phyloP scores from a whole-genome alignment of 768 basidiomycete species.

The Macrolepiota albuminosa region DNA sequence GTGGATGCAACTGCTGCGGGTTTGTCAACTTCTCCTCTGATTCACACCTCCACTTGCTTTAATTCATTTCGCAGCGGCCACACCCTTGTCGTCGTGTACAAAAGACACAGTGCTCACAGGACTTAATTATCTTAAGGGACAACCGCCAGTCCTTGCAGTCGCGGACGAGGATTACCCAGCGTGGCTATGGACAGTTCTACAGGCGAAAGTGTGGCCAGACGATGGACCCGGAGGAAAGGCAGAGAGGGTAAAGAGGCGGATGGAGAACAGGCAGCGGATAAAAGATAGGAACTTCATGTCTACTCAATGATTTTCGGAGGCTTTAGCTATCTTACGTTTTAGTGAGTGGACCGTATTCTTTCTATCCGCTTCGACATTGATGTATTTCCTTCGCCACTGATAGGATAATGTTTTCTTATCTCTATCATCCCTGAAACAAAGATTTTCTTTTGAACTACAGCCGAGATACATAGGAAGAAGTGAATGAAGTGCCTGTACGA shows the following conservation, averaged over 20 bases:
- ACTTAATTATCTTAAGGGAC: slow-evolving; percentile 77
- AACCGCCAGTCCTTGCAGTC: slow-evolving; percentile 68
- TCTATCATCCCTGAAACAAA: not conserved
- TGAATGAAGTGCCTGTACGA: not conserved
- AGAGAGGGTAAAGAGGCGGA: slow-evolving; percentile 52
- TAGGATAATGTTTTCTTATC: not conserved
- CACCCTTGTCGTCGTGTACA: slow-evolving; percentile 56
- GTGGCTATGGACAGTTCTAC: slow-evolving; percentile 82
- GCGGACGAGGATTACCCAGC: slow-evolving; percentile 83
- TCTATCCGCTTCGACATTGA: not conserved
- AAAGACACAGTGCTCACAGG: slow-evolving; percentile 77
- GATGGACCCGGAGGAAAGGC: slow-evolving; percentile 73
- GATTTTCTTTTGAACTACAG: not conserved
- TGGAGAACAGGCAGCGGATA: slow-evolving; percentile 62
- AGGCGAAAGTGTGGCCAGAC: slow-evolving; percentile 55
- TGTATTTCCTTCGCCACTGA: not conserved
- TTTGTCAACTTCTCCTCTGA: not conserved
- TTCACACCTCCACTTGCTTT: not conserved
- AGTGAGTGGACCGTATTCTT: slow-evolving; percentile 2
- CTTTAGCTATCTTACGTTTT: slow-evolving; percentile 2
- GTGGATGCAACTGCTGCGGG: slow-evolving; percentile 7
- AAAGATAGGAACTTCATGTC: slow-evolving; percentile 86
- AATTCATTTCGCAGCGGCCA: slow-evolving; percentile 14
- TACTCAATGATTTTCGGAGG: slow-evolving; percentile 47
- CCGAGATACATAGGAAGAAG: not conserved